Percentiles rank a stretch among this genome's conserved stretches.
phyloP scores from a whole-genome alignment of 179 eudicot species.

The Beta corolliflora region DNA sequence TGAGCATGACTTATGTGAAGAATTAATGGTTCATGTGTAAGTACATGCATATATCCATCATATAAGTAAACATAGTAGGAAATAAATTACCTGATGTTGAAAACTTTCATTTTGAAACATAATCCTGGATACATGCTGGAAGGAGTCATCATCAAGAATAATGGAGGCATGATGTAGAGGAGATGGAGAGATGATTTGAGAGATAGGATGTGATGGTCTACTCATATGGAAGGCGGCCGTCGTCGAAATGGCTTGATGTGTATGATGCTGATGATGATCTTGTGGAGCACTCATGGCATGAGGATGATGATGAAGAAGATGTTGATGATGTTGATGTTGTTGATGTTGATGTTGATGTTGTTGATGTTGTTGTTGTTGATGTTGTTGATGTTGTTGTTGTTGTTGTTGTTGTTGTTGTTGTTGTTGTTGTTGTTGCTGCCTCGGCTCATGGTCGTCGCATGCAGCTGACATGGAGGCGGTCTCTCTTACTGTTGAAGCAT shows the following conservation, averaged over 20 bases:
- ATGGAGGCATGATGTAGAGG: conserved; percentile 73
- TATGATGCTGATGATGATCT: conserved; percentile 43
- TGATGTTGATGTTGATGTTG: too few relatives aligned
- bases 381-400: conserved; percentile 36
- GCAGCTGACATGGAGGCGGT: conserved; percentile 34
- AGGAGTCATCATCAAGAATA: conserved; percentile 64
- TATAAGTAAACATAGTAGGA: background rate
- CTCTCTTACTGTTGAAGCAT: conserved; percentile 57
- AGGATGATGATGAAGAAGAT: conserved; percentile 29
- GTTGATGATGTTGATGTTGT: background rate
- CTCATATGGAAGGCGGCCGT: conserved; percentile 65
- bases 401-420: conserved; percentile 24
- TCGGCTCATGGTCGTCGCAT: conserved; percentile 23
- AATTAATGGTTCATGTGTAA: background rate
- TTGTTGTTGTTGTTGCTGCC: conserved; percentile 20
- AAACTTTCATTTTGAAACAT: conserved; percentile 71
- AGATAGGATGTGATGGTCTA: conserved; percentile 72
- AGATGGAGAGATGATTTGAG: conserved; percentile 67
- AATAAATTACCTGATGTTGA: conserved; percentile 42
- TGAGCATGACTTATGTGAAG: background rate
- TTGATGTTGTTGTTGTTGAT: background rate
- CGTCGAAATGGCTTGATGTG: conserved; percentile 35
- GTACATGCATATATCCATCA: background rate
- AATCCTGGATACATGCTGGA: conserved; percentile 59
- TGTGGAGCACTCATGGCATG: conserved; percentile 35